Evolutionary conservation across 2,329 filamentous ascomycete species (phyloP), one percentile per base, ranked within the genome.

Genomic region (Tolypocladium ophioglossoides): DNA sequence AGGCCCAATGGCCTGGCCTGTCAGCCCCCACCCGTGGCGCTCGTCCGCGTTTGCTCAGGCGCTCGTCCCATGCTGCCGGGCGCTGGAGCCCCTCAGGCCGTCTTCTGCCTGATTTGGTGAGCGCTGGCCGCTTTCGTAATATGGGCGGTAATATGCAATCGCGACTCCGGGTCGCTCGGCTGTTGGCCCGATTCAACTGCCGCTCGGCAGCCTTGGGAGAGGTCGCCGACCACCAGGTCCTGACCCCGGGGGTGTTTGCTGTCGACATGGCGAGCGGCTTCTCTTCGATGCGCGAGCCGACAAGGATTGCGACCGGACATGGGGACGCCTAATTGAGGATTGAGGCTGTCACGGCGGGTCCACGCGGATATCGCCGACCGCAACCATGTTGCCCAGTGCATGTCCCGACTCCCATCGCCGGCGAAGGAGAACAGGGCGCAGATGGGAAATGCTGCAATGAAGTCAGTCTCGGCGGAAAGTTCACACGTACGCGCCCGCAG

Each of bases 131-230:
- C 44, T 48, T 48, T 48, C 44, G 44, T 48, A 48, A 46, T 20
- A 16, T 52, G 37, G 34, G 51, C 41, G 51, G 51, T 52, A n/a
- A n/a, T 6, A 52, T 52, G 51, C 51, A 47, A 20, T 48, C 44
- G 11, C 27, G 27, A 14, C 32, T 37, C 30, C 30, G 40, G 44
- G 30, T 34, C 24, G 39, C 20, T 52, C 41, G 51, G 51, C 32
- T 38, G 22, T 38, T 37, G 44, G 40, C 34, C 41, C 51, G 30
- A 41, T 34, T 48, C 41, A 52, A 52, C 51, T 52, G 51, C 51
- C 51, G 51, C 37, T 48, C 37, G 51, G 51, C 16, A 30, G 24
- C 18, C 22, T 2, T 12, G 38, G 51, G 30, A 37, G 40, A 37
- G 39, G 44, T 48, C 44, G 44, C 44, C 44, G 44, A 48, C 44